Base-by-base conservation (phyloP, 305 asterid genomes). In the Euphrasia arctica region DNA sequence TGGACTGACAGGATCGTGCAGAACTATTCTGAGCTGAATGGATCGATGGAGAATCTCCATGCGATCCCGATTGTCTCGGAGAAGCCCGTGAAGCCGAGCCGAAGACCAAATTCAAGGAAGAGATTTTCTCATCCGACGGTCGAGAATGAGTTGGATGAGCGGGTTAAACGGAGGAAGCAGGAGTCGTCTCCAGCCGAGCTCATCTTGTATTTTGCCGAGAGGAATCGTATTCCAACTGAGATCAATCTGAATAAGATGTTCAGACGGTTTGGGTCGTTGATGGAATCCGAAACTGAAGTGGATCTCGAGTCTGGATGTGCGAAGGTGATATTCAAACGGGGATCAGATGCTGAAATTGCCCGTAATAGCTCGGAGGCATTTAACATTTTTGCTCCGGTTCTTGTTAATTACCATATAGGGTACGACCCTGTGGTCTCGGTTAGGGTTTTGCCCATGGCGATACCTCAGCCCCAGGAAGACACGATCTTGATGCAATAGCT, bases 311-410 rank as follows among this genome's bases (percentile, higher is more conserved):
- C 81, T 55, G 85, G 81, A 22, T 85, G 88, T 34, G 98, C 90
- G 29, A 83, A 81, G 65, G 87, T 91, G 60, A 85, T 88, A 68
- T 88, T 88, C 69, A 91, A 91, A 72, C 82, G 82, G 69, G 95
- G 94, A 54, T 75, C 86, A 36, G 98, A 91, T 73, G 98, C 98
- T 59, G 90, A 86, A 76, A 84, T 83, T 67, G 98, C 98, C 66
- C 79, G 51, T 45, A 79, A 75, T 67, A 91, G 98, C 70, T 85
- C 83, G 0, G 80, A 78, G 67, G 80, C 77, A 67, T 82, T 91
- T 74, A 88, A 77, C 64, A 83, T 91, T 54, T 88, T 91, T 64
- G 98, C 95, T 52, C 75, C 96, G 11, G 75, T 62, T 70, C 75
- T 64, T 47, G 98, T 65, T 43, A 80, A 68, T 52, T 91, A 91